phyloP scores from a whole-genome alignment of 2,329 filamentous ascomycete species.

The Fonsecaea multimorphosa region DNA sequence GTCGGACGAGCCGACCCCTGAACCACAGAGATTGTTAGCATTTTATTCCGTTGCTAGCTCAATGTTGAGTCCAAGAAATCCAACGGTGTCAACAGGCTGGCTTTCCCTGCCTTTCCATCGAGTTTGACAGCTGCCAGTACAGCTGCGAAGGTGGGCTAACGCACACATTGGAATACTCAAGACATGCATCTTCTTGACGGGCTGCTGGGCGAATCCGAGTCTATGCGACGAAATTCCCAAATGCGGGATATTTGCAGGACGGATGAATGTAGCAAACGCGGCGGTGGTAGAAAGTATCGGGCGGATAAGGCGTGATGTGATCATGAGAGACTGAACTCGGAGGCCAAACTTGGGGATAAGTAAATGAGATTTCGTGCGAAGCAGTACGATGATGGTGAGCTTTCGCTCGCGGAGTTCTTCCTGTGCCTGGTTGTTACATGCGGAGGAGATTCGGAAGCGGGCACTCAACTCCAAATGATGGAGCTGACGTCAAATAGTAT shows the following conservation, averaged over 20 bases:
- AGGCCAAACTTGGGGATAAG: neutral
- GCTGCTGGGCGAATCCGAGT: conserved; percentile 23
- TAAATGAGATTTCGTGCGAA: neutral
- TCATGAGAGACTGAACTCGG: conserved; percentile 30
- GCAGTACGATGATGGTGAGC: neutral
- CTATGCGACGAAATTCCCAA: conserved; percentile 5
- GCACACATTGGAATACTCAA: conserved; percentile 62
- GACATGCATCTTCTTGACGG: conserved; percentile 53
- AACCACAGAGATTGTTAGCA: conserved; percentile 10
- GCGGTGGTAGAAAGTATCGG: conserved; percentile 32
- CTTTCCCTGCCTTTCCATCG: neutral
- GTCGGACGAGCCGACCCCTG: conserved; percentile 49
- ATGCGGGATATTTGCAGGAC: conserved; percentile 33
- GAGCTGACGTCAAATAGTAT: conserved; percentile 7
- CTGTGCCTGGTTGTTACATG: neutral
- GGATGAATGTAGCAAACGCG: conserved; percentile 29
- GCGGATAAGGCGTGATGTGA: conserved; percentile 32
- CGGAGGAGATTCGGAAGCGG: conserved; percentile 6
- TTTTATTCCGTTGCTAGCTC: conserved; percentile 44
- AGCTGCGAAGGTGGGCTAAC: conserved; percentile 32
- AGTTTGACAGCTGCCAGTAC: neutral
- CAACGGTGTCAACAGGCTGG: neutral
- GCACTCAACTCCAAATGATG: neutral
- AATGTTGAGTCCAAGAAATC: neutral
- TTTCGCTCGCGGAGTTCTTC: neutral